phyloP scores from a whole-genome alignment of 2,329 filamentous ascomycete species.

The Cordyceps militaris region DNA sequence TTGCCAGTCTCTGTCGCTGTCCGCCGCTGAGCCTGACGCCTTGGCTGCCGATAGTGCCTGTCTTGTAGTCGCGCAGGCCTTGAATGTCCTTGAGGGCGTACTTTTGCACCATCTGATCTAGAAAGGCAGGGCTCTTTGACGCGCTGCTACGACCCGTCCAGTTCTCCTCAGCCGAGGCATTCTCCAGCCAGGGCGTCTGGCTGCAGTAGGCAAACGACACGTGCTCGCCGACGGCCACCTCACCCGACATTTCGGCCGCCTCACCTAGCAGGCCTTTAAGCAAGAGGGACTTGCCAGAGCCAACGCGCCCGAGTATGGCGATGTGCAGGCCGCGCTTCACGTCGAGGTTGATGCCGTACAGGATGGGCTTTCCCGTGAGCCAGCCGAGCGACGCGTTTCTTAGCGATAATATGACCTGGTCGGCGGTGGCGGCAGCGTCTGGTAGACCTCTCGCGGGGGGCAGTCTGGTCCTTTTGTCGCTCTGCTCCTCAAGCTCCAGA shows the following conservation, averaged over 20 bases:
- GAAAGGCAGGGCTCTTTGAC: not conserved
- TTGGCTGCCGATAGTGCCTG: not conserved
- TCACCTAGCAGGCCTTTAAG: not conserved
- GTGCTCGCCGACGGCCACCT: not conserved
- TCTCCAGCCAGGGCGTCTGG: constrained; percentile 4
- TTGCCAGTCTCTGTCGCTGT: constrained; percentile 4
- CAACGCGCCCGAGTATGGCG: not conserved
- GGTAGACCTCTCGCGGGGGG: not conserved
- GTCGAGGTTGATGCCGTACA: not conserved
- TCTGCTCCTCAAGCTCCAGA: not conserved
- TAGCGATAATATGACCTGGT: not conserved
- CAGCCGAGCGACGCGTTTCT: not conserved
- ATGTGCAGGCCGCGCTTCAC: not conserved
- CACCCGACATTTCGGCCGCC: not conserved
- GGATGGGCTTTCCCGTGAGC: not conserved
- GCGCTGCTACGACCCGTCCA: not conserved
- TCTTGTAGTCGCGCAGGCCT: not conserved
- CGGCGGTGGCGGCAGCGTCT: no score
- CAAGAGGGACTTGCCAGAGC: not conserved
- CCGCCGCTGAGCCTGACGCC: constrained; percentile 6
- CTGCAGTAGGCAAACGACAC: constrained; percentile 2
- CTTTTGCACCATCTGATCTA: not conserved
- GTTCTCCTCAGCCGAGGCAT: constrained; percentile 2
- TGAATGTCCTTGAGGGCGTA: not conserved
- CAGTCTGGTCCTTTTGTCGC: not conserved